Evolutionary conservation across 345 rosid species (phyloP).

Genomic region (Eucalyptus tenuipes): DNA sequence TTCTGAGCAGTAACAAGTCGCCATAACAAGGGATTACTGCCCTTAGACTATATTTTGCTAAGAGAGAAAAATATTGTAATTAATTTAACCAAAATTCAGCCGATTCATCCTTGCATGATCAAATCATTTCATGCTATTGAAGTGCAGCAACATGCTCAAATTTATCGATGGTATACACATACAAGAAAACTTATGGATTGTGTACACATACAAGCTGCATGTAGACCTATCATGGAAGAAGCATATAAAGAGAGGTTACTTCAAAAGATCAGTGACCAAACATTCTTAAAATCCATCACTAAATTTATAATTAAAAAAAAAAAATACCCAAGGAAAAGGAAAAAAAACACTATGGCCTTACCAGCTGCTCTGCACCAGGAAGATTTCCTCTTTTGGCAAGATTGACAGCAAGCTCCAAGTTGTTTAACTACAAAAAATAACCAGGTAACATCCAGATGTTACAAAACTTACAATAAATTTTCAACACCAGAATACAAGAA

Average conservation of each 20-base stretch:
- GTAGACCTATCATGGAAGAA: neutral
- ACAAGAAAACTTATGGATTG: neutral
- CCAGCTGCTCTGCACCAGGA: constrained; percentile 99
- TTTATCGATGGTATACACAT: neutral
- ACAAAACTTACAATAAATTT: neutral
- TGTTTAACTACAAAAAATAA: constrained; percentile 56
- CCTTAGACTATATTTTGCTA: neutral
- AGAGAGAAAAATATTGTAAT: neutral
- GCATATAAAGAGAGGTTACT: neutral
- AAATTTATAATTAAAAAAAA: neutral
- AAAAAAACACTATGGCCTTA: constrained; percentile 3
- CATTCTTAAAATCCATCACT: neutral
- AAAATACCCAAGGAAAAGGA: neutral
- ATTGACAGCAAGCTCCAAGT: constrained; percentile 96
- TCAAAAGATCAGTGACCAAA: neutral
- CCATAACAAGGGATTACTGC: neutral
- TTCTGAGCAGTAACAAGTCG: neutral
- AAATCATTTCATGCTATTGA: neutral
- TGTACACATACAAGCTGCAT: neutral
- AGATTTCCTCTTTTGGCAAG: constrained; percentile 99
- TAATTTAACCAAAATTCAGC: neutral
- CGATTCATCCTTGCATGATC: neutral
- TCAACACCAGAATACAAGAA: neutral
- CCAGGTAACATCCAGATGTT: constrained; percentile 1
- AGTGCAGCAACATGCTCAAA: neutral